Evolutionary conservation across 208 protist genomes (phyloP).

Genomic region (Trypanosoma congolense): DNA sequence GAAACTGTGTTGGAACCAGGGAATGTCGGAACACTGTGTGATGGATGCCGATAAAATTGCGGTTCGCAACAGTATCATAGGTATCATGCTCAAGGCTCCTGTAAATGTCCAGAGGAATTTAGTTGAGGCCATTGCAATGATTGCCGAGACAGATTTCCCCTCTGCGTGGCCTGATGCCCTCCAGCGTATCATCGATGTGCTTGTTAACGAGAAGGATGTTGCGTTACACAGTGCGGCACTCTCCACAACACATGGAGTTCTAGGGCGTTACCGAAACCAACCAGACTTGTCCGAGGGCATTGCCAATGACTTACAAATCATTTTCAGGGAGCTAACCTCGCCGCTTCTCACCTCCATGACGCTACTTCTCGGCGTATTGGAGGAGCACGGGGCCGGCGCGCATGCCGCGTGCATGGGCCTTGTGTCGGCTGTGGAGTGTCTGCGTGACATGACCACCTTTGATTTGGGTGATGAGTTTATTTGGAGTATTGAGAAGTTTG

Average conservation of each 20-base stretch:
- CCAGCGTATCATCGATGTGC: conserved; percentile 46
- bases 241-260: conserved; percentile 83
- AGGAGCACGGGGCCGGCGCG: conserved; percentile 9
- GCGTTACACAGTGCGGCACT: conserved; percentile 60
- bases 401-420: conserved; percentile 39
- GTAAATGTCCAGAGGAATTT: conserved; percentile 76
- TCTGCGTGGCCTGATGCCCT: conserved; percentile 81
- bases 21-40: conserved; percentile 75
- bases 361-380: conserved; percentile 10
- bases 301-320: conserved; percentile 53
- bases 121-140: conserved; percentile 85
- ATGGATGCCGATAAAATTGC: conserved; percentile 61
- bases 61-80: conserved; percentile 51
- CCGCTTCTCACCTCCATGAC: conserved; percentile 25
- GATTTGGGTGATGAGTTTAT: conserved; percentile 95
- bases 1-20: conserved; percentile 71
- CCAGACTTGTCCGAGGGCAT: conserved; percentile 50
- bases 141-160: conserved; percentile 91
- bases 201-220: conserved; percentile 28
- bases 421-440: conserved; percentile 61
- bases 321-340: conserved; percentile 49
- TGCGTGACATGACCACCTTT: conserved; percentile 79
- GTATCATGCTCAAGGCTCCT: conserved; percentile 50
- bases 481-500: conserved; percentile 66
- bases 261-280: conserved; percentile 81